phyloP scores from a whole-genome alignment of 139 green algal species.

The Micractinium conductrix region DNA sequence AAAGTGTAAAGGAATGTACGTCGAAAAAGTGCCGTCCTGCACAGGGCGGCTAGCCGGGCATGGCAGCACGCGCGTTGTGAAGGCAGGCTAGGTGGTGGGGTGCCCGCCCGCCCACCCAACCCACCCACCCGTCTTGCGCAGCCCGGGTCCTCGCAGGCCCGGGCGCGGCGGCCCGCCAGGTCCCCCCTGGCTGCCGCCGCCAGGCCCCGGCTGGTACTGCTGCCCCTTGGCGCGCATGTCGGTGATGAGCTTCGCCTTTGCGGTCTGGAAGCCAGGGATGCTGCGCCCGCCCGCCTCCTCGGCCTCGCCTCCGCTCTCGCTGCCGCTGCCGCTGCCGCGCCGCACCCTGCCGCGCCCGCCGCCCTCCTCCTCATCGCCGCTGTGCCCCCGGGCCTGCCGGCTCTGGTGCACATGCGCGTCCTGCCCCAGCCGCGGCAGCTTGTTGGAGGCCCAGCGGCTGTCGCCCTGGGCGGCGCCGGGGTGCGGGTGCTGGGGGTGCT shows the following conservation, averaged over 20 bases:
- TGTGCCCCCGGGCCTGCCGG: slow-evolving; percentile 6
- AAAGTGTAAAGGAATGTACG: too few relatives aligned
- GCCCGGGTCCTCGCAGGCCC: neutral
- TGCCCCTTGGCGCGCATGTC: slow-evolving; percentile 39
- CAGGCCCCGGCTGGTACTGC: neutral
- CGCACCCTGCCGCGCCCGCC: neutral
- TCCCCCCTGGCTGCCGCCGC: neutral
- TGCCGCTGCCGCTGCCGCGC: neutral
- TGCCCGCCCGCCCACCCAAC: too few relatives aligned
- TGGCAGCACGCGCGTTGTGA: too few relatives aligned
- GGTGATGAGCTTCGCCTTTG: slow-evolving; percentile 31
- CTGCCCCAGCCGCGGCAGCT: neutral
- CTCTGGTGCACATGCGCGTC: slow-evolving; percentile 25
- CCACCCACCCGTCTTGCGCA: slow-evolving; percentile 34
- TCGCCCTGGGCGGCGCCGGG: neutral
- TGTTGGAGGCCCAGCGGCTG: slow-evolving; percentile 16
- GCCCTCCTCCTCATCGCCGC: neutral
- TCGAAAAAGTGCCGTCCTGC: too few relatives aligned
- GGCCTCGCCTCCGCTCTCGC: neutral
- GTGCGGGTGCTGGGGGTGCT: neutral
- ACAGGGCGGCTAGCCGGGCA: too few relatives aligned
- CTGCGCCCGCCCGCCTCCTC: neutral
- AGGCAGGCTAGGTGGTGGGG: neutral
- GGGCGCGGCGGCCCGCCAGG: neutral
- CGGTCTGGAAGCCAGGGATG: slow-evolving; percentile 44